phyloP scores from a whole-genome alignment of 371 early-diverging fungal species.

The Racocetra persica region DNA sequence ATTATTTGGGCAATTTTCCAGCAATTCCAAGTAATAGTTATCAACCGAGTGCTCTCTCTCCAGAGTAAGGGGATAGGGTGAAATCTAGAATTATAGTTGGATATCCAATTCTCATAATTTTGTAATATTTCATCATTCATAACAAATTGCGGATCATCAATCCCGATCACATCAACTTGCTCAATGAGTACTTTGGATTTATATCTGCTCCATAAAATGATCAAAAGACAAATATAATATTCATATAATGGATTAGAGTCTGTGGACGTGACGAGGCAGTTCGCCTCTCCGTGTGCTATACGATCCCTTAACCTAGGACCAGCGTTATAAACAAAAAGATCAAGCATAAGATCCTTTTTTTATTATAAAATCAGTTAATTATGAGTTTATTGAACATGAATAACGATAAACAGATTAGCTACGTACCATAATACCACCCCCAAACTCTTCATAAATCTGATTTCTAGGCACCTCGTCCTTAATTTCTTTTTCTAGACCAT shows the following conservation, averaged over 20 bases:
- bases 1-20: constrained; percentile 28
- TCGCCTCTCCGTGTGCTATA: constrained; percentile 36
- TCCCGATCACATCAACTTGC: not conserved
- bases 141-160: not conserved
- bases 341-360: constrained; percentile 34
- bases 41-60: constrained; percentile 8
- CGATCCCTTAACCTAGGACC: constrained; percentile 37
- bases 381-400: not conserved
- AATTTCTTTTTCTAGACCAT: not conserved
- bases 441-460: constrained; percentile 26
- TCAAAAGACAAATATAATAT: constrained; percentile 20
- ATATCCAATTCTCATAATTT: constrained; percentile 23
- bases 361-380: not conserved
- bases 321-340: constrained; percentile 30
- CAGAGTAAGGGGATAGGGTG: constrained; percentile 32
- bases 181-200: not conserved
- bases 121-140: not conserved
- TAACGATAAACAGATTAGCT: not conserved
- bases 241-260: not conserved
- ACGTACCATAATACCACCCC: constrained; percentile 26
- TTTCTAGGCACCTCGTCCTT: not conserved
- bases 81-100: constrained; percentile 32
- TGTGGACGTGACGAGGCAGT: not conserved
- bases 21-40: constrained; percentile 20
- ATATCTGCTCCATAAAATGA: constrained; percentile 26